A percentile compares a stretch with the other conserved stretches of the same genome.
phyloP scores from a whole-genome alignment of 164 flowering plant species.

The Brasenia schreberi region DNA sequence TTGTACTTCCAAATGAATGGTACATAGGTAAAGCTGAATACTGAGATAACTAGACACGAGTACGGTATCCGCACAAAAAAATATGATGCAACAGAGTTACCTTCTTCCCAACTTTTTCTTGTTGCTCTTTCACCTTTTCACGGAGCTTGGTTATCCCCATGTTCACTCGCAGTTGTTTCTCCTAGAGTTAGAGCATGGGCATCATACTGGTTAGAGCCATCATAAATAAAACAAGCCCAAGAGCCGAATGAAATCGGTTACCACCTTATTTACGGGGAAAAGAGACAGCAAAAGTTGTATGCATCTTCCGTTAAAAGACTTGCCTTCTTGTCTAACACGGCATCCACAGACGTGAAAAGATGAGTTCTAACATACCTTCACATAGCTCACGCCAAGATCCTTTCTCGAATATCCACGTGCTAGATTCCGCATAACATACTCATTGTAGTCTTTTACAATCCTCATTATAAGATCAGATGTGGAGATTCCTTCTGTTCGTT shows the following conservation, averaged over 20 bases:
- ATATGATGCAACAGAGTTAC: not conserved
- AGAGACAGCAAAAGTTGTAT: no score
- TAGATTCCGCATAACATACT: conserved; percentile 90
- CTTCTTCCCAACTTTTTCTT: conserved; percentile 58
- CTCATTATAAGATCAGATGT: conserved; percentile 87
- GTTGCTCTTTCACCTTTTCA: conserved; percentile 91
- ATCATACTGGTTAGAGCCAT: not conserved
- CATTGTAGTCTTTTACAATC: conserved; percentile 89
- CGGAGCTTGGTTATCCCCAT: conserved; percentile 76
- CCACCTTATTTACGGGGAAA: no score
- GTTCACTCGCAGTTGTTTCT: conserved; percentile 80
- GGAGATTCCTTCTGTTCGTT: conserved; percentile 76
- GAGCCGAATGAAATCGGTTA: not conserved
- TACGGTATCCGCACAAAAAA: no score
- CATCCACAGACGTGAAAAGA: not conserved
- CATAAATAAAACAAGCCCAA: not conserved
- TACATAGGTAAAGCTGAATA: no score
- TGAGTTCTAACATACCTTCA: conserved; percentile 42
- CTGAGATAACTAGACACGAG: no score
- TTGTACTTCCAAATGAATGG: no score
- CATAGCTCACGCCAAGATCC: conserved; percentile 91
- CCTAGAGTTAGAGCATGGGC: conserved; percentile 26
- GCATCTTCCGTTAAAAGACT: no score
- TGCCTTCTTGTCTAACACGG: not conserved
- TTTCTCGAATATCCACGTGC: conserved; percentile 91